Conservation (phyloP, 345 rosid genomes). For the Eucalyptus sp. region DNA sequence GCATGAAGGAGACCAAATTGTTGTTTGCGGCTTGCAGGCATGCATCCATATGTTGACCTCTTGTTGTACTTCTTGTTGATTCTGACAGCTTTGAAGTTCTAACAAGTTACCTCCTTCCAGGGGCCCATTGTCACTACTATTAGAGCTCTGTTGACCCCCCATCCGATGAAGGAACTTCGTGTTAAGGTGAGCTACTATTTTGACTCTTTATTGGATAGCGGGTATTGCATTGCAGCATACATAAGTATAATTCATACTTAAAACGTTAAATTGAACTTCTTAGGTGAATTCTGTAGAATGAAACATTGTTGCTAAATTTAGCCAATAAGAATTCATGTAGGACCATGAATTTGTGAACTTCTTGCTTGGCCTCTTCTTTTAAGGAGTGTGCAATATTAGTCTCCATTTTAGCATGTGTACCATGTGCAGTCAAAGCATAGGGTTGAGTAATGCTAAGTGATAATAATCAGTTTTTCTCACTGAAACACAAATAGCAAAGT, state of each 20-base stretch:
- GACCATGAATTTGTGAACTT: not conserved
- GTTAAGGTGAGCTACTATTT: conserved; percentile 50
- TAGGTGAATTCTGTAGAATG: not conserved
- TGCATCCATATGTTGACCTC: conserved; percentile 1
- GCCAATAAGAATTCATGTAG: not conserved
- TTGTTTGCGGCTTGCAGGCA: conserved; percentile 93
- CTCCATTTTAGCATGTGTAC: not conserved
- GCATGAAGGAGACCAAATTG: conserved; percentile 91
- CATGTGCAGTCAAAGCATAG: not conserved
- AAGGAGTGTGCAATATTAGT: not conserved
- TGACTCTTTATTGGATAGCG: not conserved
- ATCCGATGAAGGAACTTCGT: conserved; percentile 96
- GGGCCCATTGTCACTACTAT: conserved; percentile 82
- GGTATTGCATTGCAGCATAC: not conserved
- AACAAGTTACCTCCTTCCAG: conserved; percentile 21
- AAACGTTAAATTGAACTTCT: not conserved
- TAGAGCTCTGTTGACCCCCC: conserved; percentile 89
- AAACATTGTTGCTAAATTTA: not conserved
- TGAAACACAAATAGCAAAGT: not conserved
- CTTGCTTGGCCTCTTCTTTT: not conserved
- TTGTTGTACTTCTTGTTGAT: not conserved
- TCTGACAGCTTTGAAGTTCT: not conserved
- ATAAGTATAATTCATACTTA: not conserved
- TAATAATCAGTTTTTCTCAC: not conserved
- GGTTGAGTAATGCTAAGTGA: not conserved